Conservation (phyloP, 1,284 basidiomycete species). For the Marasmius oreades region DNA sequence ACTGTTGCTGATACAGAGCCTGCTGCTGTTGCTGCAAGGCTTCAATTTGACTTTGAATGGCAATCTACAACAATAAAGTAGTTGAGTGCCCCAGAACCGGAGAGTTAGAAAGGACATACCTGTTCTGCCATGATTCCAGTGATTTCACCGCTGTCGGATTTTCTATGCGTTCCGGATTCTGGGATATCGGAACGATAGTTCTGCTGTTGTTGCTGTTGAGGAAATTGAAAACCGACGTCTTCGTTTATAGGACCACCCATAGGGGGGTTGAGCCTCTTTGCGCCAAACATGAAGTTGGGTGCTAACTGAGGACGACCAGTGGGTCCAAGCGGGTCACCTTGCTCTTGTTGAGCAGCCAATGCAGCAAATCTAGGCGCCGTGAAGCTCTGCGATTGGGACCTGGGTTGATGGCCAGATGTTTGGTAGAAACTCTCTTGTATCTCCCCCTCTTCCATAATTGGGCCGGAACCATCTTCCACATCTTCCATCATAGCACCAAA, state of each 20-base stretch:
- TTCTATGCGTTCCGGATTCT: conserved; percentile 46
- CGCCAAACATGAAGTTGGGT: conserved; percentile 86
- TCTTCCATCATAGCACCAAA: conserved; percentile 81
- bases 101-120: conserved; percentile 37
- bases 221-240: conserved; percentile 81
- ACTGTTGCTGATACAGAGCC: conserved; percentile 82
- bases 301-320: conserved; percentile 86
- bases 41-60: conserved; percentile 88
- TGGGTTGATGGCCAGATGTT: conserved; percentile 59
- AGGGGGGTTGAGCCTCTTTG: conserved; percentile 54
- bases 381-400: conserved; percentile 77
- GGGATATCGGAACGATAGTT: conserved; percentile 34
- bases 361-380: conserved; percentile 86
- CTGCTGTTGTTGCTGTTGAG: conserved; percentile 64
- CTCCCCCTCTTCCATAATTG: conserved; percentile 72
- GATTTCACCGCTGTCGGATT: conserved; percentile 71
- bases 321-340: conserved; percentile 63
- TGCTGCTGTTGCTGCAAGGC: conserved; percentile 88
- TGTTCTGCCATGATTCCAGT: conserved; percentile 88
- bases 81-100: conserved; percentile 11
- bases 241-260: conserved; percentile 75
- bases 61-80: conserved; percentile 55
- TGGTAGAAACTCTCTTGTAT: conserved; percentile 55
- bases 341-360: conserved; percentile 75
- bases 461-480: conserved; percentile 53